These are phyloP conservation scores for Ogataea degrootiae DNA, from an alignment of 805 yeast species.

Conservation along the genomic window DNA sequence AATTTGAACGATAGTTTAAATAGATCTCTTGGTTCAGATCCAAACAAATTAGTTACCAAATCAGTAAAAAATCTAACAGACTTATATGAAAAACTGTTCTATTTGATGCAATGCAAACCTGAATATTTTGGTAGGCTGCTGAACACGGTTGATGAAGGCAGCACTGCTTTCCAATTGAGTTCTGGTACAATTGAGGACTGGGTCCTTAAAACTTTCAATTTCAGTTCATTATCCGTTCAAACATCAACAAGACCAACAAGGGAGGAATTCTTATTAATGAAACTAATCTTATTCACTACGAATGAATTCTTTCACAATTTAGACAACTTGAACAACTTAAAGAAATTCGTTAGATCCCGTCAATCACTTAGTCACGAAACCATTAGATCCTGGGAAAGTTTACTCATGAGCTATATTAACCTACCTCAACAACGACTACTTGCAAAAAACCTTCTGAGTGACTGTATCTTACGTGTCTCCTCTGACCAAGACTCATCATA, in stretches of 20 bases:
- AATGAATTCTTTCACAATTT: conserved; percentile 34
- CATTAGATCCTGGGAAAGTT: conserved; percentile 40
- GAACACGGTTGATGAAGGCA: conserved; percentile 24
- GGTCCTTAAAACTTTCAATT: conserved; percentile 31
- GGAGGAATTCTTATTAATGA: conserved; percentile 66
- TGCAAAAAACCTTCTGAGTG: conserved; percentile 38
- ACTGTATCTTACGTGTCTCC: conserved; percentile 33
- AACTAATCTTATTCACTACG: conserved; percentile 48
- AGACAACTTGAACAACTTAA: conserved; percentile 16
- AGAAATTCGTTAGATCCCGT: conserved; percentile 22
- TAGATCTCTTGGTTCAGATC: conserved; percentile 17
- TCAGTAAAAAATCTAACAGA: conserved; percentile 51
- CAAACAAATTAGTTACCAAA: conserved; percentile 27
- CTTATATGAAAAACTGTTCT: conserved; percentile 72
- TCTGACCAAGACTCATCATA: conserved; percentile 53
- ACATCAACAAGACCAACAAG: conserved; percentile 39
- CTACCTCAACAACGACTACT: conserved; percentile 44
- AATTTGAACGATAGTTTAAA: conserved; percentile 20
- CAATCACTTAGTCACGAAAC: conserved; percentile 13
- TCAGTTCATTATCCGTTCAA: conserved; percentile 13
- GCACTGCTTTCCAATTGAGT: conserved; percentile 12
- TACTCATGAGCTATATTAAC: conserved; percentile 39
- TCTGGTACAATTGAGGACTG: conserved; percentile 30
- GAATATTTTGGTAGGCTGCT: conserved; percentile 59
- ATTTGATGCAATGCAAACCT: conserved; percentile 80